Base-by-base conservation (phyloP, 108 stramenopile genomes). In the Pseudonitzschia multiseries region DNA sequence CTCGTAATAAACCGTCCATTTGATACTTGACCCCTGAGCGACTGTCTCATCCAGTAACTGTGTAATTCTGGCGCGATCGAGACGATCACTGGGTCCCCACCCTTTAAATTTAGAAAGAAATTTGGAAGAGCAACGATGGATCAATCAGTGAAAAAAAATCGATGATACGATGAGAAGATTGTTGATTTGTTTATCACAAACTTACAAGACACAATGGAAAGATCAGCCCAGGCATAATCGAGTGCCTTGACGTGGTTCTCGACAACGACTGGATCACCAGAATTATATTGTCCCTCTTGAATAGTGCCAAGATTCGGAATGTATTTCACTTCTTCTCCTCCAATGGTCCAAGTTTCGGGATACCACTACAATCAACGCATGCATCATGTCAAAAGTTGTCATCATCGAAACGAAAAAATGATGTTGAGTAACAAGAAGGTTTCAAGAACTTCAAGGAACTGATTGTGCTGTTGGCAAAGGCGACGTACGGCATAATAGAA, bases 1-100 rank as follows among this genome's bases (percentile, higher is more conserved):
- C 57, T 75, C 74, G 65, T 75, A 75, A 40, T 75, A 75, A 18
- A 68, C 68, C 5, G 67, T 56, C 74, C 74, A 75, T 40, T 75
- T 75, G 59, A 75, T 56, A 18, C 1, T 44, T 52, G 41, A 60
- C 13, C 57, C 29, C 26, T 53, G 73, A 27, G 20, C 28, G 8
- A 42, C 44, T 8, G 74, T 68, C 74, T 66, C 54, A 26, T 75
- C 65, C 12, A 66, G 26, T 32, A 75, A 44, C 20, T 48, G 42
- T 28, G 74, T 57, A 18, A 75, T 75, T 31, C 74, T 40, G 20
- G 74, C 74, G 20, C 74, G 74, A 48, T 75, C 74, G 22, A 57
- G 50, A 22, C 62, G 50, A 36, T 68, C 54, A 41, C 43, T 56
- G 13, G 22, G 67, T 59, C 74, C 74, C 74, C 74, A 75, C 74